Evolutionary conservation across 2,329 filamentous ascomycete genomes (phyloP).

Genomic region (Diplodia intermedia): DNA sequence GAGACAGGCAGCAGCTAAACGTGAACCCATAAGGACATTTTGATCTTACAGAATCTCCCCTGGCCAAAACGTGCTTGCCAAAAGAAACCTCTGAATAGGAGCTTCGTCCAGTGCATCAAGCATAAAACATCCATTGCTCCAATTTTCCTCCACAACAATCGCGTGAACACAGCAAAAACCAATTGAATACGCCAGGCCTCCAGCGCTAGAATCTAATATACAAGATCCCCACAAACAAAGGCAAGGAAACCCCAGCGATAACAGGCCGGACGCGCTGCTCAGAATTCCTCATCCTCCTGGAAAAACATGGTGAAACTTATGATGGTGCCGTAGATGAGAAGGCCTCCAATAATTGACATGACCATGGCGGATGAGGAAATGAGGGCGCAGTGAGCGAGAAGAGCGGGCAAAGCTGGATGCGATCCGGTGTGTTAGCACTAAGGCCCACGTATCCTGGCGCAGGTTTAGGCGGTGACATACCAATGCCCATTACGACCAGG

Average conservation of each 20-base stretch:
- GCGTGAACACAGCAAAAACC: constrained; percentile 11
- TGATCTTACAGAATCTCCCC: background rate
- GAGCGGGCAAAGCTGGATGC: constrained; percentile 76
- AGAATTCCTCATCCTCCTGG: constrained; percentile 97
- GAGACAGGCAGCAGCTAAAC: background rate
- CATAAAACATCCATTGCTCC: constrained; percentile 23
- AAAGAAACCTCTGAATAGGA: background rate
- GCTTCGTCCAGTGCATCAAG: constrained; percentile 1
- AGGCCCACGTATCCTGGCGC: background rate
- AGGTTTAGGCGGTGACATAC: constrained; percentile 57
- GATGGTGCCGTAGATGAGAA: constrained; percentile 97
- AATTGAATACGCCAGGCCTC: constrained; percentile 23
- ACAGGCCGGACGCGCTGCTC: constrained; percentile 39
- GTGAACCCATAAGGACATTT: background rate
- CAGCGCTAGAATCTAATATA: constrained; percentile 31
- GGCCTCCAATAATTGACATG: constrained; percentile 91
- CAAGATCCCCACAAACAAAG: constrained; percentile 27
- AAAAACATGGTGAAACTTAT: constrained; percentile 99
- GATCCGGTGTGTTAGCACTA: constrained; percentile 18
- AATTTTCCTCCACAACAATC: constrained; percentile 12
- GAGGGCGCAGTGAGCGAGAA: constrained; percentile 85
- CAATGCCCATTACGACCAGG: constrained; percentile 95
- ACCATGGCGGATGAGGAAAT: constrained; percentile 86
- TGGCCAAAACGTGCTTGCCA: background rate
- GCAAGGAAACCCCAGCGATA: constrained; percentile 10